phyloP scores from a whole-genome alignment of 805 yeast species.

The Helenozyma baotianmanensis region DNA sequence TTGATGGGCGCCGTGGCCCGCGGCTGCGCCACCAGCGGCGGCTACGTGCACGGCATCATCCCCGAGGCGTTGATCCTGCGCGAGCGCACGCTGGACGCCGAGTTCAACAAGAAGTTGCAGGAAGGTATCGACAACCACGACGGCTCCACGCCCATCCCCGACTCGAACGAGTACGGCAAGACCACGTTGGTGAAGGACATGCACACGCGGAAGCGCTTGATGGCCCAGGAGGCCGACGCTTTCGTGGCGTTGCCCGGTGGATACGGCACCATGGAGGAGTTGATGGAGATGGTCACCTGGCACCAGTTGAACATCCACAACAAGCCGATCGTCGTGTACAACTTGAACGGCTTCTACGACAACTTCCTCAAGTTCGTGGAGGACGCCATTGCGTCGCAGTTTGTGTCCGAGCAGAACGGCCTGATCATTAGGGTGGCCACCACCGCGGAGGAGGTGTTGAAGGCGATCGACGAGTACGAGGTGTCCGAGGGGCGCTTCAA shows the following conservation, averaged over 20 bases:
- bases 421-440: constrained; percentile 65
- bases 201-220: constrained; percentile 83
- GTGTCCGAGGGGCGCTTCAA: constrained; percentile 72
- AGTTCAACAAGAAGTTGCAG: constrained; percentile 45
- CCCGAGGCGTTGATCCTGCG: constrained; percentile 77
- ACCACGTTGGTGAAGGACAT: constrained; percentile 80
- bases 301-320: constrained; percentile 80
- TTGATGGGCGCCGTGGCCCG: constrained; percentile 75
- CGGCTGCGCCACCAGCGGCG: constrained; percentile 52
- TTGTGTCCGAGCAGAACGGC: constrained; percentile 63
- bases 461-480: constrained; percentile 53
- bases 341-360: constrained; percentile 78
- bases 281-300: constrained; percentile 90
- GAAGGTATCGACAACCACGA: constrained; percentile 56
- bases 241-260: constrained; percentile 92
- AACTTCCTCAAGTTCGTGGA: constrained; percentile 57
- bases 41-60: constrained; percentile 78
- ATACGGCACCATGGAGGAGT: constrained; percentile 83
- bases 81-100: constrained; percentile 50
- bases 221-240: constrained; percentile 84
- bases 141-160: constrained; percentile 64
- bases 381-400: constrained; percentile 58
- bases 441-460: constrained; percentile 64
- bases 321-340: constrained; percentile 75
- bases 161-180: constrained; percentile 58